phyloP scores from a whole-genome alignment of 2,329 filamentous ascomycete species.

The Epichloe sibirici region DNA sequence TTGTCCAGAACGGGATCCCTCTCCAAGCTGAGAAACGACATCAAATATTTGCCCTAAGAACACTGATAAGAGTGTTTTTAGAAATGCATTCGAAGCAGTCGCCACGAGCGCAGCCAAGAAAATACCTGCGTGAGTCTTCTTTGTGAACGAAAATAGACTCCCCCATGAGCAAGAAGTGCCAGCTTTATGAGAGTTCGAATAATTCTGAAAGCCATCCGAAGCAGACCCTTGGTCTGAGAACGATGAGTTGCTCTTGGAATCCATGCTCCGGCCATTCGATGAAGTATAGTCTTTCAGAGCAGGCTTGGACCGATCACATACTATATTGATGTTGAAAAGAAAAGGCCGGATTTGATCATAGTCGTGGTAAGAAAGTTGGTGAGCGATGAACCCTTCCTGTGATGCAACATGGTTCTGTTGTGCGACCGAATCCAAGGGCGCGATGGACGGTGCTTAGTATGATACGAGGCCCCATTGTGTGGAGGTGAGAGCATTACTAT shows the following conservation, averaged over 20 bases:
- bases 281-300: background rate
- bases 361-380: background rate
- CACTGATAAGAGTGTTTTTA: slow-evolving; percentile 54
- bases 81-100: slow-evolving; percentile 46
- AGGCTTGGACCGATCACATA: background rate
- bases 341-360: background rate
- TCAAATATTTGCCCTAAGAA: slow-evolving; percentile 67
- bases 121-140: slow-evolving; percentile 41
- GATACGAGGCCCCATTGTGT: background rate
- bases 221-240: background rate
- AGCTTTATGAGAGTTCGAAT: background rate
- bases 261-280: background rate
- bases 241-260: background rate
- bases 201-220: background rate
- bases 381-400: too few species aligned
- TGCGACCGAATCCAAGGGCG: background rate
- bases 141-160: slow-evolving; percentile 61
- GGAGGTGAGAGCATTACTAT: background rate
- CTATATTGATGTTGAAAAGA: background rate
- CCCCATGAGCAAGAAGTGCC: slow-evolving; percentile 17
- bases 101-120: slow-evolving; percentile 42
- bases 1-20: slow-evolving; percentile 33
- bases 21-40: slow-evolving; percentile 53
- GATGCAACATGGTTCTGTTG: background rate
- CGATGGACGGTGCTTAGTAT: background rate